Evolutionary conservation across 2,329 filamentous ascomycete genomes (phyloP).

Genomic region (Talaromyces islandicus): DNA sequence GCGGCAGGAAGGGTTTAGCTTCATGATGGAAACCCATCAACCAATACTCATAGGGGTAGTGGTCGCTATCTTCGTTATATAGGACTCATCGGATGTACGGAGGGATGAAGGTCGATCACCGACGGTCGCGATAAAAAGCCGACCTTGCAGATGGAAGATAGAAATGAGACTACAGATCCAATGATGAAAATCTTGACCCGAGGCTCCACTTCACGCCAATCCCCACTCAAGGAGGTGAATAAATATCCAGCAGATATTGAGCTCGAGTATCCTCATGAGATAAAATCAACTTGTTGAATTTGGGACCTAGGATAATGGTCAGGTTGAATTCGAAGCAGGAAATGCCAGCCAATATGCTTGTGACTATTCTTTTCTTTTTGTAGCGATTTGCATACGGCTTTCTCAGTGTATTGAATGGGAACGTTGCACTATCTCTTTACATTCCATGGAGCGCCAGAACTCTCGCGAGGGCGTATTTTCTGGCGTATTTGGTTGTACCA

Average conservation of each 20-base stretch:
- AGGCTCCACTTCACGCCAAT: not conserved
- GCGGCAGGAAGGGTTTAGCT: not conserved
- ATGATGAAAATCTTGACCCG: not conserved
- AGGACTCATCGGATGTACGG: no score
- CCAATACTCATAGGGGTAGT: conserved; percentile 29
- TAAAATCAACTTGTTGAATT: not conserved
- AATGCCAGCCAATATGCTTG: not conserved
- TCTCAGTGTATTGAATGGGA: not conserved
- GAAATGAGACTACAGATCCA: not conserved
- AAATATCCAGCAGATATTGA: not conserved
- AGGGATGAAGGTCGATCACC: not conserved
- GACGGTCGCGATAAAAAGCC: not conserved
- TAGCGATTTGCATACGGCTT: not conserved
- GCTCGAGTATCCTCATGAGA: not conserved
- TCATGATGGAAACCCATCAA: not conserved
- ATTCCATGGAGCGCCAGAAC: not conserved
- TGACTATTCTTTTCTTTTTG: not conserved
- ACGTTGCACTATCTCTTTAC: not conserved
- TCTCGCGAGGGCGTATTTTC: not conserved
- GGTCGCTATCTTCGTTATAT: conserved; percentile 49
- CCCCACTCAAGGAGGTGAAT: not conserved
- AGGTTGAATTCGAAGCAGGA: not conserved
- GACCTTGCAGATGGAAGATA: not conserved
- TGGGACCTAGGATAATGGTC: not conserved
- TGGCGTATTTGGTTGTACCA: not conserved